Percentiles rank a stretch among this genome's conserved stretches.
Evolutionary conservation across 2,329 filamentous ascomycete species (phyloP).

Genomic region (Talaromyces sp.): DNA sequence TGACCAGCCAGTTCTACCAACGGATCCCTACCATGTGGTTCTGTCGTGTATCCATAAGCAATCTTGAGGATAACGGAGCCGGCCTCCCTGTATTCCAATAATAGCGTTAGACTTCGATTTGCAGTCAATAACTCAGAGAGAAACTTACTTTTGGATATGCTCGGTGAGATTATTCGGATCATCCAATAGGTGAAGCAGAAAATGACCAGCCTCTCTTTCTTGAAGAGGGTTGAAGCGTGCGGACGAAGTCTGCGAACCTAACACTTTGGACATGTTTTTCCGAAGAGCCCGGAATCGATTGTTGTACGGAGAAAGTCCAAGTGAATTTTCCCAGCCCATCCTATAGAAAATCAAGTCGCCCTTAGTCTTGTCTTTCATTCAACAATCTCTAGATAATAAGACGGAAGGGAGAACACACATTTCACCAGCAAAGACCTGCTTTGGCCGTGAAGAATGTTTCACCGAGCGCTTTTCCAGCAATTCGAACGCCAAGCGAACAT

Average conservation of each 20-base stretch:
- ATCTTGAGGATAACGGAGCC: conserved; percentile 47
- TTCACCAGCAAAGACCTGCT: conserved; percentile 35
- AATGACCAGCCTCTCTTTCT: conserved; percentile 47
- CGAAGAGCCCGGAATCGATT: conserved; percentile 44
- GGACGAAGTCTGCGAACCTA: conserved; percentile 46
- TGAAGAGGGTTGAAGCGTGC: conserved; percentile 45
- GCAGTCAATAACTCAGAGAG: neutral
- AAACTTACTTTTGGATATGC: conserved; percentile 44
- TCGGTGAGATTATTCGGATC: conserved; percentile 39
- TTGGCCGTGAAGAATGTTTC: conserved; percentile 33
- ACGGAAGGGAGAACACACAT: conserved; percentile 31
- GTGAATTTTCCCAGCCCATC: conserved; percentile 41
- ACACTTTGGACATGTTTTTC: conserved; percentile 46
- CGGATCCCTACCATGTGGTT: conserved; percentile 41
- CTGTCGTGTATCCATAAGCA: conserved; percentile 49
- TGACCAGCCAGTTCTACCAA: conserved; percentile 45
- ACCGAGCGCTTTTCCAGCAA: conserved; percentile 37
- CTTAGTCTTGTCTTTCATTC: conserved; percentile 14
- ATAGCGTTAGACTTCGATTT: neutral
- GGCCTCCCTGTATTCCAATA: conserved; percentile 32
- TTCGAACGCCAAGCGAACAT: conserved; percentile 33
- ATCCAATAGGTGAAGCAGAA: conserved; percentile 45
- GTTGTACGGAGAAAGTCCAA: conserved; percentile 39
- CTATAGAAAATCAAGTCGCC: conserved; percentile 22
- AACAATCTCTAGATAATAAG: neutral